Evolutionary conservation across 169 alveolate genomes (phyloP), one percentile per base, ranked within the genome.

Genomic region (Eimeria acervulina): DNA sequence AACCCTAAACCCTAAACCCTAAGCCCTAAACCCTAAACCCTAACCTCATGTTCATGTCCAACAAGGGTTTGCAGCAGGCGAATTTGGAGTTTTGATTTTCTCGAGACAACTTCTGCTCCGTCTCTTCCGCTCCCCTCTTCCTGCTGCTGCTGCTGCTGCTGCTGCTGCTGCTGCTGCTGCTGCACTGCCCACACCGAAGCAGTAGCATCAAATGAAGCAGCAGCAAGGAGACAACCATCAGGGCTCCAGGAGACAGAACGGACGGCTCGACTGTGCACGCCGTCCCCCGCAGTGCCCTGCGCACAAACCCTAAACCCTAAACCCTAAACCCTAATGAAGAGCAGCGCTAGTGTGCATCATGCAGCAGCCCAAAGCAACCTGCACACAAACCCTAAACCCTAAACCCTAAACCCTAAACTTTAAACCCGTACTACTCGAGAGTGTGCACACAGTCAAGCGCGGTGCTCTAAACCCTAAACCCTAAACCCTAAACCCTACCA

Each of bases 171-270:
- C 40, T 17, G 85, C 85, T 33, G 85, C 85, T 74, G 85, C 47
- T 74, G 66, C n/a, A 95, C 88, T 51, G 92, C 90, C 98, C 98
- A 98, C 42, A 98, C 96, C 31, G 98, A 97, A 51, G 98, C 97
- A 36, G 98, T 97, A 6, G 98, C 97, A 91, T 98, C 99, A 91
- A 98, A 98, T 19, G 98, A 97, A 3, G 98, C 98, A 42, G 98
- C 96, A 2, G 99, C 99, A 61, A 98, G 96, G 91, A 96, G 95
- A 36, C 95, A 76, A 7, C 99, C 99, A 70, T 97, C 94, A 36
- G 98, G 98, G 59, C 98, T 96, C 98, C 99, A 98, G 36, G 97
- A 95, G 40, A 98, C 68, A 40, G 96, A 94, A 70, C 99, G 97
- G 44, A 98, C 96, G 47, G 99, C 97, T 72, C 97, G 97, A 36